Conservation (phyloP, 352 stramenopile species). For the Phytophthora gonapodyides region DNA sequence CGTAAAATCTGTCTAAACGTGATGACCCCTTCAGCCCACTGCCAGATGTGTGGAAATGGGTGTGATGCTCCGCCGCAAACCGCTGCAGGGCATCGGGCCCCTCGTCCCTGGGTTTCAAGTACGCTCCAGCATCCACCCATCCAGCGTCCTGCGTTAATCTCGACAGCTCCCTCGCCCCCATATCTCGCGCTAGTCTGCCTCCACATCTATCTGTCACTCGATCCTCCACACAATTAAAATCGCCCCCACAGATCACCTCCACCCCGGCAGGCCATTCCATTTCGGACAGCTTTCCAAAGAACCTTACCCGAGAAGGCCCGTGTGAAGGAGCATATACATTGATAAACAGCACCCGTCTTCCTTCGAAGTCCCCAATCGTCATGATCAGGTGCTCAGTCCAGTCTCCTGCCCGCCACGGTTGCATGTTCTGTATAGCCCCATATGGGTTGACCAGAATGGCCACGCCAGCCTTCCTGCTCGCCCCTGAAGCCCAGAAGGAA, state of each 20-base stretch:
- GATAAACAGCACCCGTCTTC: background rate
- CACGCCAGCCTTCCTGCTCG: background rate
- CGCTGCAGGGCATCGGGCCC: no score
- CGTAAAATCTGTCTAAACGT: no score
- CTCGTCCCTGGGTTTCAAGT: no score
- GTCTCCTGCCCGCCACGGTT: background rate
- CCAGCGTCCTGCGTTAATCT: background rate
- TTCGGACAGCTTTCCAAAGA: background rate
- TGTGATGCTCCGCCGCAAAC: no score
- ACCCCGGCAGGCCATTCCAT: background rate
- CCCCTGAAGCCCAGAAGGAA: constrained; percentile 5
- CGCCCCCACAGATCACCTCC: background rate
- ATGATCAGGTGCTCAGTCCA: constrained; percentile 15
- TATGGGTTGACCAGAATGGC: constrained; percentile 18
- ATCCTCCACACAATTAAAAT: background rate
- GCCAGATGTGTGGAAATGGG: no score
- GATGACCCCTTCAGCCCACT: no score
- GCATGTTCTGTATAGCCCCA: background rate
- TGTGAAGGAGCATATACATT: constrained; percentile 9
- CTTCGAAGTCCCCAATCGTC: background rate
- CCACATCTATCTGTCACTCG: background rate
- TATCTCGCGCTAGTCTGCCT: no score
- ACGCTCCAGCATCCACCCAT: no score
- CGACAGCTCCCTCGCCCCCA: background rate
- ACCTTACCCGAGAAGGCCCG: background rate